phyloP scores from a whole-genome alignment of 2,329 filamentous ascomycete species.

The Teratosphaeria pseudoeucalypti region DNA sequence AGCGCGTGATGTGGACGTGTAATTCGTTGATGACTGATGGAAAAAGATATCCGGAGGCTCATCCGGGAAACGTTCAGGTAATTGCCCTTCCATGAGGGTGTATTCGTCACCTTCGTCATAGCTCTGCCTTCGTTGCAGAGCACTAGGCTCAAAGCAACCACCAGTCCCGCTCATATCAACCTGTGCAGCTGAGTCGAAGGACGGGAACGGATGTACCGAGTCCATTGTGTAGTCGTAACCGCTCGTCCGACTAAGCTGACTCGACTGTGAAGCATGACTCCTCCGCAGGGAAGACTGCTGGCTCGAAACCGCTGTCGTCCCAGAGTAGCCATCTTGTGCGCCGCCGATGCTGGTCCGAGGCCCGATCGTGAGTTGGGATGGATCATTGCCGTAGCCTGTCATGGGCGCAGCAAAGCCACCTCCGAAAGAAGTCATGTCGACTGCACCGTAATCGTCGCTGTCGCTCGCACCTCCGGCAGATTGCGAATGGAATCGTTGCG shows the following conservation, averaged over 20 bases:
- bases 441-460: slow-evolving; percentile 53
- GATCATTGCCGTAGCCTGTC: slow-evolving; percentile 46
- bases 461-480: slow-evolving; percentile 45
- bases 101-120: slow-evolving; percentile 88
- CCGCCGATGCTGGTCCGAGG: slow-evolving; percentile 3
- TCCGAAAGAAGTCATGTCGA: slow-evolving; percentile 66
- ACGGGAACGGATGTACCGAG: slow-evolving; percentile 47
- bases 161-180: slow-evolving; percentile 88
- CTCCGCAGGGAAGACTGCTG: slow-evolving; percentile 36
- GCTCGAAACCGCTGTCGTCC: slow-evolving; percentile 28
- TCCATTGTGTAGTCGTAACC: slow-evolving; percentile 38
- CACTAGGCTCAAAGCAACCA: slow-evolving; percentile 65
- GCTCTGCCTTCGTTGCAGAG: slow-evolving; percentile 58
- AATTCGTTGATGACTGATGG: slow-evolving; percentile 64
- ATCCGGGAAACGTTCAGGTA: slow-evolving; percentile 27
- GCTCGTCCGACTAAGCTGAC: slow-evolving; percentile 19
- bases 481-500: slow-evolving; percentile 18
- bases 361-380: slow-evolving; percentile 29
- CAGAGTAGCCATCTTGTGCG: slow-evolving; percentile 23
- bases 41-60: slow-evolving; percentile 89
- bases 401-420: slow-evolving; percentile 58
- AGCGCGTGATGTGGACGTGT: slow-evolving; percentile 10
- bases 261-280: slow-evolving; percentile 33
- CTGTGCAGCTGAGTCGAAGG: slow-evolving; percentile 51
- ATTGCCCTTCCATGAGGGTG: slow-evolving; percentile 32